Percentiles rank a stretch among this genome's conserved stretches.
Conservation (phyloP, 1,284 basidiomycete species). For the Trichosporon faecale region DNA sequence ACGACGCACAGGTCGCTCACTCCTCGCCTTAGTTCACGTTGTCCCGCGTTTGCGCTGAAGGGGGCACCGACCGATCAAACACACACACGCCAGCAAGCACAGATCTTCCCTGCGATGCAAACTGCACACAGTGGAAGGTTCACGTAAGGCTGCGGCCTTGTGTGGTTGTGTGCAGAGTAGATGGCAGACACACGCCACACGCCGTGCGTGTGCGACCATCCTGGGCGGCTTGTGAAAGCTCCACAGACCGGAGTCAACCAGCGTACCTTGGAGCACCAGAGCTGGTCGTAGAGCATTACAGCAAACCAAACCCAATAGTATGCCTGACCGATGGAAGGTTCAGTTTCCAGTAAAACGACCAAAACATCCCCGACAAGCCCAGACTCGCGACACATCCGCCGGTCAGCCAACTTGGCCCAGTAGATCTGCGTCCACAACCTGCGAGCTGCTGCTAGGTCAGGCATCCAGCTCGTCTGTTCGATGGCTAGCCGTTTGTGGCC, state of each 20-base stretch:
- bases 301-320: too few species aligned
- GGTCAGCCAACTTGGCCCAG: background rate
- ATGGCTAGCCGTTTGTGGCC: too few species aligned
- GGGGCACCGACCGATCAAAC: too few species aligned
- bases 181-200: background rate
- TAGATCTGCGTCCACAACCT: background rate
- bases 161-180: background rate
- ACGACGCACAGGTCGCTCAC: background rate
- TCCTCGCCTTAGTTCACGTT: too few species aligned
- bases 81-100: background rate
- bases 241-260: too few species aligned
- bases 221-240: too few species aligned
- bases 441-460: too few species aligned
- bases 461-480: too few species aligned
- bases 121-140: background rate
- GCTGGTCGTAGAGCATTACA: background rate
- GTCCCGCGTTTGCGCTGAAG: too few species aligned
- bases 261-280: too few species aligned
- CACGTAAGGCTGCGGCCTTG: background rate
- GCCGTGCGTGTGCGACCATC: background rate
- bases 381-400: background rate
- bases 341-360: background rate
- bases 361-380: background rate
- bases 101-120: background rate
- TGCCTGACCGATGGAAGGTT: background rate